Conservation (phyloP, 2,329 filamentous ascomycete species). For the Cytospora chrysosperma region DNA sequence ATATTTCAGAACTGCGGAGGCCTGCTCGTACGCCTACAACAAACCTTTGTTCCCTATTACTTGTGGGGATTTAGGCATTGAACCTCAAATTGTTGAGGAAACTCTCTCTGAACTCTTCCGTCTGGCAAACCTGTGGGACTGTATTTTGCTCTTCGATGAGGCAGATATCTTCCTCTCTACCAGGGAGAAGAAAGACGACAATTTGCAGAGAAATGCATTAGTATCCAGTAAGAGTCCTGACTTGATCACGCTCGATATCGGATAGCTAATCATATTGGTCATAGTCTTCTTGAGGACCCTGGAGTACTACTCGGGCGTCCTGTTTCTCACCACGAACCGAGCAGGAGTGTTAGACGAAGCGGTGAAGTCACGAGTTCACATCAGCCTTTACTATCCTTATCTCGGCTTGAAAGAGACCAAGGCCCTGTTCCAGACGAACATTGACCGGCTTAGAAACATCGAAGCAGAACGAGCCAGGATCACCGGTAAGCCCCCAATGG, state of each 20-base stretch:
- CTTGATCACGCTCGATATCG: not conserved
- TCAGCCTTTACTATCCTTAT: conserved; percentile 33
- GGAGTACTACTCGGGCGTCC: conserved; percentile 35
- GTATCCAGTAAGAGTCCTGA: conserved; percentile 25
- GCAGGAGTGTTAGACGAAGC: conserved; percentile 31
- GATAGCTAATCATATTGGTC: too few relatives aligned
- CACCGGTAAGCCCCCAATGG: conserved; percentile 20
- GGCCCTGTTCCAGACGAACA: conserved; percentile 18
- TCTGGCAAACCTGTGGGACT: conserved; percentile 37
- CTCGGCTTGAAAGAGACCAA: conserved; percentile 15
- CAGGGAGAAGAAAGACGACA: conserved; percentile 23
- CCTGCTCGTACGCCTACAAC: conserved; percentile 32
- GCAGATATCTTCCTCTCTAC: conserved; percentile 43
- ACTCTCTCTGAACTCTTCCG: conserved; percentile 32
- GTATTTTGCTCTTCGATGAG: conserved; percentile 41
- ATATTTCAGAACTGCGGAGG: conserved; percentile 34
- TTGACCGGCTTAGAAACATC: not conserved
- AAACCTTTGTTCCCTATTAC: conserved; percentile 35
- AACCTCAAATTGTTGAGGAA: conserved; percentile 29
- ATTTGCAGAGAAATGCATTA: conserved; percentile 33
- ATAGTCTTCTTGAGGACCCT: conserved; percentile 8
- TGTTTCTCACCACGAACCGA: conserved; percentile 39
- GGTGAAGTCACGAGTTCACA: conserved; percentile 31
- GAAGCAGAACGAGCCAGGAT: not conserved
- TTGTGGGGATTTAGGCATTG: conserved; percentile 32